Conservation (phyloP, 2,329 filamentous ascomycete species). For the Uncinocarpus reesii region DNA sequence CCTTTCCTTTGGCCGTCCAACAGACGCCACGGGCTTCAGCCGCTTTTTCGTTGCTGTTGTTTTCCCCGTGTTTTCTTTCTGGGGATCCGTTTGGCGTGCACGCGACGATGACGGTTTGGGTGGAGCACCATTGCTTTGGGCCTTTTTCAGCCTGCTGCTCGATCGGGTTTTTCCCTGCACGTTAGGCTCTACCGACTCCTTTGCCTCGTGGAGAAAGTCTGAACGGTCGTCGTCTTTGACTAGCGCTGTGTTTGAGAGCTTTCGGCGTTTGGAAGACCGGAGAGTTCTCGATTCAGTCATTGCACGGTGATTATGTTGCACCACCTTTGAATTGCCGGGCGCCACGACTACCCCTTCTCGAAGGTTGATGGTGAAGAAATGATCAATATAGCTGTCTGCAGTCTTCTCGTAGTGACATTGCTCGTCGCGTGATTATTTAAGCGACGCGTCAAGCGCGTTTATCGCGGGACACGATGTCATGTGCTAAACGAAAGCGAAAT, state of each 20-base stretch:
- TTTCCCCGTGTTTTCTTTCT: background rate
- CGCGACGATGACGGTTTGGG: background rate
- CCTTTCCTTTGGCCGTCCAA: background rate
- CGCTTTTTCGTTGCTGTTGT: background rate
- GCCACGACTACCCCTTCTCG: no score
- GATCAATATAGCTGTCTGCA: no score
- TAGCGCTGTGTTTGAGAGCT: conserved; percentile 23
- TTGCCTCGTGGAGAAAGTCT: background rate
- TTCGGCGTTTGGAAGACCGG: conserved; percentile 30
- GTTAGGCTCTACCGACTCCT: background rate
- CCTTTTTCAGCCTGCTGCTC: conserved; percentile 5
- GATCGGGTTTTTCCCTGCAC: background rate
- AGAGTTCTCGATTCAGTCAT: conserved; percentile 15
- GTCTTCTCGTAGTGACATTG: no score
- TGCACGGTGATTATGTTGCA: background rate
- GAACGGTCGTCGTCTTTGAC: background rate
- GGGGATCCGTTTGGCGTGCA: background rate
- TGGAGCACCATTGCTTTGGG: background rate
- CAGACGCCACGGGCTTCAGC: background rate
- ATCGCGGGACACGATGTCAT: no score
- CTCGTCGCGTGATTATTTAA: no score
- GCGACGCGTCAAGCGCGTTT: no score
- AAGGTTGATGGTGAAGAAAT: no score
- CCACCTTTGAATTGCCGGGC: no score
- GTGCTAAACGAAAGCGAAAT: no score